Evolutionary conservation across 164 flowering plant species (phyloP).

Genomic region (Vitis riparia): DNA sequence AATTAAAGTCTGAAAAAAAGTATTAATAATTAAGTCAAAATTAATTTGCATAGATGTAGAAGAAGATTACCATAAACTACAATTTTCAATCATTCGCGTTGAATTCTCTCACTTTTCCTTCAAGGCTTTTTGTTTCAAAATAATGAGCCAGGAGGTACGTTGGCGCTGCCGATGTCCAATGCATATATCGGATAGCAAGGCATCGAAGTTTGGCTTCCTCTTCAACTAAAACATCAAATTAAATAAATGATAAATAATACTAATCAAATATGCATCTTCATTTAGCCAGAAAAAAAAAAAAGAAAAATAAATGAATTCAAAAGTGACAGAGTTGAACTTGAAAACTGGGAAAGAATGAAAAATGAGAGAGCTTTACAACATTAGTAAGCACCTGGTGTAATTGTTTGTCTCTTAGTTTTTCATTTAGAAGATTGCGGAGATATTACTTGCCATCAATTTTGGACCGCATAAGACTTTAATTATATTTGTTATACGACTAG

Average conservation of each 20-base stretch:
- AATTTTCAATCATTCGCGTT: background rate
- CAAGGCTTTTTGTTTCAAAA: constrained; percentile 8
- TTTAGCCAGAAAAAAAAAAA: too few relatives aligned
- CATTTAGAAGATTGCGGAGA: too few relatives aligned
- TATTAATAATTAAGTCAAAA: too few relatives aligned
- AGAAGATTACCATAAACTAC: too few relatives aligned
- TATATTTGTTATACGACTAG: too few relatives aligned
- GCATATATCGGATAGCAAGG: constrained; percentile 29
- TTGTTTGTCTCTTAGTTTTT: background rate
- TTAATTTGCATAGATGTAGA: too few relatives aligned
- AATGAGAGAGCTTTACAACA: constrained; percentile 31
- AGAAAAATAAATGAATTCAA: too few relatives aligned
- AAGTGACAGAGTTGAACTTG: constrained; percentile 14
- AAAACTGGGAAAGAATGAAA: constrained; percentile 27
- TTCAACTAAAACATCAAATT: constrained; percentile 21
- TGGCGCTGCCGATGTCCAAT: constrained; percentile 38
- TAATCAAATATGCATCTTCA: too few relatives aligned
- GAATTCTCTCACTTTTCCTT: constrained; percentile 12
- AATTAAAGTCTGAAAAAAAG: constrained; percentile 22
- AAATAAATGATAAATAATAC: background rate
- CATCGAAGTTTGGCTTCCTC: constrained; percentile 24
- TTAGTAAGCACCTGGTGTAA: constrained; percentile 32
- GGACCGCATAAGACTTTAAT: too few relatives aligned
- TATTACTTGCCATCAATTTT: too few relatives aligned
- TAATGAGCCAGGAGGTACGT: constrained; percentile 26